Percentiles rank a stretch among this genome's conserved stretches.
phyloP scores from a whole-genome alignment of 116 monocot species.

The Papilionanthe hybrid region DNA sequence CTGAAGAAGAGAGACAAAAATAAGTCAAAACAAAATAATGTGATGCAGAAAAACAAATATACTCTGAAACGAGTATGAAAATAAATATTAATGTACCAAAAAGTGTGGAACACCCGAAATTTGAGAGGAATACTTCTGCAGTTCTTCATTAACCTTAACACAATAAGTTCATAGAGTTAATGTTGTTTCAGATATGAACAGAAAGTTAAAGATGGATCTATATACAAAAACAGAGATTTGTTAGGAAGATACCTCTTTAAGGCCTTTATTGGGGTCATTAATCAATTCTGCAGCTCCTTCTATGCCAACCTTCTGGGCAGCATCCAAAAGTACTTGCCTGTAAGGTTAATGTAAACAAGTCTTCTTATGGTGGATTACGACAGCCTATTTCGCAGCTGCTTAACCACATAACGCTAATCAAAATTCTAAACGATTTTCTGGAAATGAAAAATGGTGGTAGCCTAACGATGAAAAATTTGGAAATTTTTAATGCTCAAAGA shows the following conservation, averaged over 20 bases:
- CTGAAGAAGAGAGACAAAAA: conserved; percentile 19
- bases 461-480: too few species aligned
- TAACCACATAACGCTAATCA: too few species aligned
- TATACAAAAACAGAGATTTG: background rate
- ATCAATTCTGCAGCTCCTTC: conserved; percentile 76
- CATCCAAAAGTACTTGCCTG: conserved; percentile 92
- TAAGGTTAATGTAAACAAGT: conserved; percentile 5
- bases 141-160: conserved; percentile 68
- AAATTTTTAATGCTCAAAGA: too few species aligned
- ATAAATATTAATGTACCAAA: conserved; percentile 38
- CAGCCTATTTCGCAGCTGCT: too few species aligned
- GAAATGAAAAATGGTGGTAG: too few species aligned
- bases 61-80: background rate
- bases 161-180: background rate
- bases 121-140: conserved; percentile 58
- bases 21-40: background rate
- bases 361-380: too few species aligned
- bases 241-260: conserved; percentile 46
- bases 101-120: conserved; percentile 75
- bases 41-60: background rate
- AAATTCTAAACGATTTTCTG: too few species aligned
- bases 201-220: too few species aligned
- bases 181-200: background rate
- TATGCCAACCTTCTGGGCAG: conserved; percentile 72
- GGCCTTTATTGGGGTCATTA: conserved; percentile 62